These are phyloP conservation scores for Vitis amurensis DNA, from an alignment of 164 flowering plant genomes.

Conservation along the genomic window DNA sequence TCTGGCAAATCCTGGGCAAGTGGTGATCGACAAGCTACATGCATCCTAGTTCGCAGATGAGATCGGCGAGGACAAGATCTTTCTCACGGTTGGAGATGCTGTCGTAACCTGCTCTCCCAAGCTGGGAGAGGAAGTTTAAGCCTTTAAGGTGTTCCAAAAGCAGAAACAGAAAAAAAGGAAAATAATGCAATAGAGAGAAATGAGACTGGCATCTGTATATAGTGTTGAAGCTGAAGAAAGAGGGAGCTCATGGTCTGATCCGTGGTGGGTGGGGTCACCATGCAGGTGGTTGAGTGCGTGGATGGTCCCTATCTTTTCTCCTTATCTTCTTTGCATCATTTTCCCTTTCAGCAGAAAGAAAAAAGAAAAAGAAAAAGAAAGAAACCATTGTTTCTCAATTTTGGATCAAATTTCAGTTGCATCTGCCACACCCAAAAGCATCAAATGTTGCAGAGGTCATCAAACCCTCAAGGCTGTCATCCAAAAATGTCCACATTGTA, in stretches of 20 bases:
- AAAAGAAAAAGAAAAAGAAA: too few species aligned
- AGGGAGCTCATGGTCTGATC: neutral
- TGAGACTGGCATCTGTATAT: neutral
- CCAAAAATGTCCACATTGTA: too few species aligned
- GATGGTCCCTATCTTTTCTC: neutral
- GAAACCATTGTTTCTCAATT: too few species aligned
- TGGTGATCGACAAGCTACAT: constrained; percentile 81
- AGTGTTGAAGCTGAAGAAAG: neutral
- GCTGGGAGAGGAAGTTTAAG: constrained; percentile 42
- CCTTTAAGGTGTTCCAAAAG: neutral
- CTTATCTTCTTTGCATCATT: neutral
- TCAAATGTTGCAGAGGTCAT: too few species aligned
- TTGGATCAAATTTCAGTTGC: too few species aligned
- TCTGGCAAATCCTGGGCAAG: constrained; percentile 85
- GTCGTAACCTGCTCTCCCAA: constrained; percentile 59
- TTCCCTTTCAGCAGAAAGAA: too few species aligned
- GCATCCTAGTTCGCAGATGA: constrained; percentile 47
- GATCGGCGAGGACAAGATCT: constrained; percentile 73
- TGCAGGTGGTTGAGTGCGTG: too few species aligned
- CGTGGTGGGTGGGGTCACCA: neutral
- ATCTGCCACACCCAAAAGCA: too few species aligned
- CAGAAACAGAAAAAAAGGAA: neutral
- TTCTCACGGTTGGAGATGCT: constrained; percentile 86
- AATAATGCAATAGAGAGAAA: neutral
- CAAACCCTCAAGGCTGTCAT: too few species aligned